Evolutionary conservation across 805 yeast species (phyloP).

Genomic region (Zygosaccharomyces pseudorouxii): DNA sequence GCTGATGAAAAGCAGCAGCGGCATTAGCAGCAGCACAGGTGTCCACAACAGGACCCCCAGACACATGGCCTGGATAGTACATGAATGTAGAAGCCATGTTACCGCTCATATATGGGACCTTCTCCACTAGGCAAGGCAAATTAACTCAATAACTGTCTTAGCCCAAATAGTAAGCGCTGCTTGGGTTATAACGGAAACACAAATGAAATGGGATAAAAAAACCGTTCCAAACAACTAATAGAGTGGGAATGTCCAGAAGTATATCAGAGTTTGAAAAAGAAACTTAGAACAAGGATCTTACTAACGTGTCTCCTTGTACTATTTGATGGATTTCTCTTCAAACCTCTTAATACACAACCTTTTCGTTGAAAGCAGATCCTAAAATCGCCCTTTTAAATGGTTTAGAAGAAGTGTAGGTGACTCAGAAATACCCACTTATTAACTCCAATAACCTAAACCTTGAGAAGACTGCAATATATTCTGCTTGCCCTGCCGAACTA

Average conservation of each 20-base stretch:
- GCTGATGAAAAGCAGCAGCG: slow-evolving; percentile 4
- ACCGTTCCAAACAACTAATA: slow-evolving; percentile 5
- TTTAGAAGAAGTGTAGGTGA: slow-evolving; percentile 13
- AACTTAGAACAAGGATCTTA: slow-evolving; percentile 4
- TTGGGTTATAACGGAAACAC: slow-evolving; percentile 1
- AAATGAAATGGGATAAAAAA: not conserved
- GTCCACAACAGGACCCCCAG: slow-evolving; percentile 7
- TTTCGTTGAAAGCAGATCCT: slow-evolving; percentile 12
- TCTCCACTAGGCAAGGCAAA: slow-evolving; percentile 24
- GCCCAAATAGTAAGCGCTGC: slow-evolving; percentile 5
- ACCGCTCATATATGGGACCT: slow-evolving; percentile 3
- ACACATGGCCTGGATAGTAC: slow-evolving; percentile 17
- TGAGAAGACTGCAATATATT: slow-evolving; percentile 7
- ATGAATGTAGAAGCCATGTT: slow-evolving; percentile 16
- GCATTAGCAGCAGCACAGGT: slow-evolving; percentile 5
- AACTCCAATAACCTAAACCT: slow-evolving; percentile 7
- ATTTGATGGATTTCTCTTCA: slow-evolving; percentile 5
- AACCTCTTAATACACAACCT: slow-evolving; percentile 15
- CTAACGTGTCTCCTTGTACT: slow-evolving; percentile 1
- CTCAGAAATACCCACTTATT: slow-evolving; percentile 4
- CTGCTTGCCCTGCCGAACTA: slow-evolving; percentile 7
- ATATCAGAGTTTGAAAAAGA: slow-evolving; percentile 7
- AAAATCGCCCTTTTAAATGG: slow-evolving; percentile 10
- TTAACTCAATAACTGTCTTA: slow-evolving; percentile 35
- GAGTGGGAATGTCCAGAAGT: slow-evolving; percentile 8